Base-by-base conservation (phyloP, 495 filamentous ascomycete species). In the Neurospora sp. region DNA sequence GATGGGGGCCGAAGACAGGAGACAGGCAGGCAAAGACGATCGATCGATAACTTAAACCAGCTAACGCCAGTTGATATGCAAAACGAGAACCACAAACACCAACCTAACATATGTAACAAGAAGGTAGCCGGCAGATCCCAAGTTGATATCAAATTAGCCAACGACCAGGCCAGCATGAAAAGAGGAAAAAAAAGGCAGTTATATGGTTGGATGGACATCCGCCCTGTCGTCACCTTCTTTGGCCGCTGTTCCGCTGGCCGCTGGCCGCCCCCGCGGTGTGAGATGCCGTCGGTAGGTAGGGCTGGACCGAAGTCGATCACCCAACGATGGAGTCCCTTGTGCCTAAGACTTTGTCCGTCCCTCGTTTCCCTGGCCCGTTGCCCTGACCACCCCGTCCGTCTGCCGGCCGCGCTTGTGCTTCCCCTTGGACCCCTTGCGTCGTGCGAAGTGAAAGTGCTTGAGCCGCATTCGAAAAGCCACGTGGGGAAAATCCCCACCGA, bases 401-500 rank as follows among this genome's bases (percentile, higher is more conserved):
- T 66, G 53, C 53, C 53, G 53, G 27, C 53, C 27, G 53, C 42
- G 42, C 42, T 46, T 46, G 18, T 46, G n/a, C 14, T 66, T 8
- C 27, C 42, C 40, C n/a, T 66, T 31, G 48, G 48, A 31, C 22
- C 48, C 46, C 48, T 61, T 61, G 48, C 22, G 42, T 40, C 20
- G 70, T 37, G 31, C 11, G 16, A 31, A 72, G 18, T 68, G 44
- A 31, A 48, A 35, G n/a, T 39, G 18, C 48, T 78, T 74, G 78
- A 79, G 77, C 79, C 77, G 77, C 77, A 79, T 75, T 74, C 5
- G 3, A 12, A 40, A 35, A 70, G 53, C 75, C 77, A 77, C 74
- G 75, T 77, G 76, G 66, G 59, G 73, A 72, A 48, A 73, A 11
- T 76, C 78, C 72, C 75, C 79, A 76, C 77, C 78, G 37, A 70